Base-by-base conservation (phyloP, 331 rosid genomes). In the Pyrus hybrid region DNA sequence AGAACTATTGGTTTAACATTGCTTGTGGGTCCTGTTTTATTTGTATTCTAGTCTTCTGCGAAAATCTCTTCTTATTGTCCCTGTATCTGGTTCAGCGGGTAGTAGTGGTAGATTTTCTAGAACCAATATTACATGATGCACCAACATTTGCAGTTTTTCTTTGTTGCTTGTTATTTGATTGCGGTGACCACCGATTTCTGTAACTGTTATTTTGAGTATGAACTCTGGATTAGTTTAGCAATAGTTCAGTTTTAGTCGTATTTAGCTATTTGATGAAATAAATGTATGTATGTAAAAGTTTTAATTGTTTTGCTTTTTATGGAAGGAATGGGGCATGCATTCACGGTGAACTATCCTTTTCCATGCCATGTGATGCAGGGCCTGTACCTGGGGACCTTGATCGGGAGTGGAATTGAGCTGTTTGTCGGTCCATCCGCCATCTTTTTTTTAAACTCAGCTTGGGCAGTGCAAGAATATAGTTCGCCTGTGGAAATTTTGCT, bases 301-400 rank as follows among this genome's bases (percentile, higher is more conserved):
- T 57, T 72, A 8, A 1, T 23, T 60, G 25, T 58, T 25, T 18
- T 7, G 28, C 70, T 60, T 43, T 41, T 43, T 8, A 22, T 41
- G 35, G 66, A 23, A 74, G n/a, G 47, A 43, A 60, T 73, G 28
- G 49, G 45, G 62, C 62, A 18, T 49, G 63, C 62, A 63, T 74
- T 28, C 43, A 45, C 13, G 47, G 37, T 63, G 70, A 63, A 6
- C 56, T 63, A 45, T 63, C 77, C 45, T 45, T 81, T 63, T 78
- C 56, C 67, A 10, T 81, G 85, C 69, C 66, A 32, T 77, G 66
- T 79, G 74, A 83, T 84, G 37, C 72, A 95, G 98, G 90, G 91
- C 97, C 75, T 95, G 99, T 79, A 90, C 96, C 74, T 95, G 99
- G 99, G 99, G 96, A 73, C 97, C 91, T 76, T 95, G 91, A 91